A percentile compares a stretch with the other conserved stretches of the same genome.
These are phyloP conservation scores for Stipa capillata DNA, from an alignment of 176 grass and related monocot species.

Conservation along the genomic window DNA sequence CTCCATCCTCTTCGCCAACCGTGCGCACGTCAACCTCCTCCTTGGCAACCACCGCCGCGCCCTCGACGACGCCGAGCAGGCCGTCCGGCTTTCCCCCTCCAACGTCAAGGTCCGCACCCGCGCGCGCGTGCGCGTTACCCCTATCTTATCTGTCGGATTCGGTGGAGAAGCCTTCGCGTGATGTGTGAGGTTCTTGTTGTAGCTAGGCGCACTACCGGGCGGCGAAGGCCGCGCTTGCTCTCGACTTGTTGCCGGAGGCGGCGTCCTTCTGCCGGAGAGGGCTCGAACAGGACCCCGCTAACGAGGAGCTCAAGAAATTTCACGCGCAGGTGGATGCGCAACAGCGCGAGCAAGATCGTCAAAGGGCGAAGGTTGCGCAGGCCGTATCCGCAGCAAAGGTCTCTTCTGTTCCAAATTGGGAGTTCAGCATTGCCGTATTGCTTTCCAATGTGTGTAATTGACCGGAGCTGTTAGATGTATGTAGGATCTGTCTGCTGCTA, in stretches of 20 bases:
- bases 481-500: constrained; percentile 50
- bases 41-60: constrained; percentile 74
- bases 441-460: background rate
- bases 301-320: constrained; percentile 66
- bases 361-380: constrained; percentile 46
- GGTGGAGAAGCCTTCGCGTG: background rate
- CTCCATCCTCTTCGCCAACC: constrained; percentile 84
- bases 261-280: constrained; percentile 58
- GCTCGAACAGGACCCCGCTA: constrained; percentile 50
- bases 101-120: constrained; percentile 57
- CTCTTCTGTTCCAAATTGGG: background rate
- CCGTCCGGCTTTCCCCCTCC: constrained; percentile 46
- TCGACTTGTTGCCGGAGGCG: constrained; percentile 46
- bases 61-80: constrained; percentile 64
- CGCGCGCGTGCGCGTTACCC: background rate
- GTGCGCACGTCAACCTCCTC: constrained; percentile 78
- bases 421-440: background rate
- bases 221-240: constrained; percentile 54
- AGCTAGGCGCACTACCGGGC: constrained; percentile 69
- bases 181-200: constrained; percentile 34
- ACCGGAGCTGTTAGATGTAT: background rate
- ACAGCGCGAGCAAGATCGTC: constrained; percentile 43
- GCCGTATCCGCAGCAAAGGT: constrained; percentile 57
- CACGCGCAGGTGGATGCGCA: constrained; percentile 41
- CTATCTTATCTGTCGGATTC: background rate